phyloP scores from a whole-genome alignment of 1,284 basidiomycete species.

The Kalmanozyma brasiliensis region DNA sequence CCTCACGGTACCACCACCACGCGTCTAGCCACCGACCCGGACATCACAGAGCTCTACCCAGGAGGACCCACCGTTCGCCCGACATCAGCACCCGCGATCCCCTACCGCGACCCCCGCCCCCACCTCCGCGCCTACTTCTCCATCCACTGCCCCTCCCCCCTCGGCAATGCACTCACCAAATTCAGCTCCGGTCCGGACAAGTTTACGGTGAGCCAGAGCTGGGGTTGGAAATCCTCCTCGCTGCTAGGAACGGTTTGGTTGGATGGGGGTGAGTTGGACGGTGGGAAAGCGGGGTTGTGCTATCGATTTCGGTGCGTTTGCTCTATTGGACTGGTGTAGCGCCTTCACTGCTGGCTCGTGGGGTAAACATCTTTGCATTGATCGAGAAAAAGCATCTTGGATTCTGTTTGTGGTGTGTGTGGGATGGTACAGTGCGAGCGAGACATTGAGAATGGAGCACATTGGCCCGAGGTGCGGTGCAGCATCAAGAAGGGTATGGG shows the following conservation, averaged over 20 bases:
- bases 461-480: no score
- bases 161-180: constrained; percentile 82
- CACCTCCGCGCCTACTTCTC: constrained; percentile 76
- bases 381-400: no score
- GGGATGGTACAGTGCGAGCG: no score
- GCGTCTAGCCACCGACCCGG: no score
- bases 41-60: no score
- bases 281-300: constrained; percentile 26
- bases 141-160: constrained; percentile 82
- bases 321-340: constrained; percentile 44
- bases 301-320: constrained; percentile 52
- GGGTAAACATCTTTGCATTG: no score
- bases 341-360: no score
- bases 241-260: constrained; percentile 66
- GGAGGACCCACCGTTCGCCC: constrained; percentile 34
- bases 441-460: no score
- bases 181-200: constrained; percentile 87
- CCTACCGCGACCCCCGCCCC: constrained; percentile 69
- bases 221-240: constrained; percentile 71
- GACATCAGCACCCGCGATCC: constrained; percentile 27
- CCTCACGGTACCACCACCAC: constrained; percentile 34
- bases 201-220: constrained; percentile 76
- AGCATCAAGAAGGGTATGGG: no score
- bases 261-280: constrained; percentile 71
- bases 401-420: no score